A percentile compares a stretch with the other conserved stretches of the same genome.
Evolutionary conservation across 345 rosid genomes (phyloP).

Genomic region (Pistacia atlantica): DNA sequence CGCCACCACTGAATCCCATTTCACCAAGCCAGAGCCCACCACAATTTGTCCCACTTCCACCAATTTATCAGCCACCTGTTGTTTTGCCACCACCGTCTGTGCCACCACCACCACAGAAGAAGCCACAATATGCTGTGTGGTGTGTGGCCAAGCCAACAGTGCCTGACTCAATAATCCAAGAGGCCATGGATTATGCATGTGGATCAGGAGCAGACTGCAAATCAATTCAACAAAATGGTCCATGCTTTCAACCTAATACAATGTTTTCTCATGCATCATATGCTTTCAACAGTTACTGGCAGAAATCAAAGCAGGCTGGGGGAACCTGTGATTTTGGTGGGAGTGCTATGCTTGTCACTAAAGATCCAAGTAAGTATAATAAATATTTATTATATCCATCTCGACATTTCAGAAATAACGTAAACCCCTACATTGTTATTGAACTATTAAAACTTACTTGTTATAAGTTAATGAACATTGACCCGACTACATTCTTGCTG

Average conservation of each 20-base stretch:
- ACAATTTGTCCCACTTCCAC: conserved; percentile 11
- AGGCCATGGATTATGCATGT: conserved; percentile 54
- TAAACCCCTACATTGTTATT: too few relatives aligned
- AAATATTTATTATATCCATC: background rate
- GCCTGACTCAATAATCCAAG: conserved; percentile 37
- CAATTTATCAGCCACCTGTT: conserved; percentile 3
- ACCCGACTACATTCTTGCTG: too few relatives aligned
- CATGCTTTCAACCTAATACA: conserved; percentile 46
- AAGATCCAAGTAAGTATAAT: conserved; percentile 46
- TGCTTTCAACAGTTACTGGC: conserved; percentile 61
- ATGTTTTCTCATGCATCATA: conserved; percentile 43
- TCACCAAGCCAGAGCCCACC: conserved; percentile 22
- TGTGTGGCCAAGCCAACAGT: conserved; percentile 52
- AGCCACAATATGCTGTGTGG: conserved; percentile 30
- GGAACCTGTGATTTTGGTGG: conserved; percentile 60
- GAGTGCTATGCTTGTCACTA: conserved; percentile 46
- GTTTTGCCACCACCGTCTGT: conserved; percentile 9
- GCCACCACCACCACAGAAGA: conserved; percentile 25
- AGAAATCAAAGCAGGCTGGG: conserved; percentile 28
- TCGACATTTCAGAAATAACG: background rate
- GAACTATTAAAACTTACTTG: too few relatives aligned
- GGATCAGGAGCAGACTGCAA: conserved; percentile 51
- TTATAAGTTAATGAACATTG: too few relatives aligned
- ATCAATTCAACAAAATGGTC: conserved; percentile 35
- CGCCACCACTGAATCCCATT: conserved; percentile 12